Evolutionary conservation across 73 alveolate genomes (phyloP), one percentile per base, ranked within the genome.

Genomic region (Paraurostyla sp.): DNA sequence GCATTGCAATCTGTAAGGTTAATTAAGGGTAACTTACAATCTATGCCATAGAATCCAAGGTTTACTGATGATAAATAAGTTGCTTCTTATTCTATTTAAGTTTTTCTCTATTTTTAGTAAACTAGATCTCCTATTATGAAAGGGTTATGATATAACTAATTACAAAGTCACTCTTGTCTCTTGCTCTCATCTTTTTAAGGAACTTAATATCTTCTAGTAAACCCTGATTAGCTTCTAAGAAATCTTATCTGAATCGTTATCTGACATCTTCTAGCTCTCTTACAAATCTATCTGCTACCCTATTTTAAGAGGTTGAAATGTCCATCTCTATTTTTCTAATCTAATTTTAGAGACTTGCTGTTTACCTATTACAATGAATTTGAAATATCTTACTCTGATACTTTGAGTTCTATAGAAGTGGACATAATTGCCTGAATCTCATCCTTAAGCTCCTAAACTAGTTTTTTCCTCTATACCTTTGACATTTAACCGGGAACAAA

Each of bases 121-220:
- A 78, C 4, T 50, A 2, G 4, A 78, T 4, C 7, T 49, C 78
- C 65, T 38, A 33, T 2, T 36, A 18, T 9, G 9, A 69, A 4
- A 4, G 40, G 11, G 40, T 3, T 16, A 42, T 42, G 9, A 38
- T 33, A 11, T 4, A 23, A 18, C 4, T 9, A 42, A 7, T 35
- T 69, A 38, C 84, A 51, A 9, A 43, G 50, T 78, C 89, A 41
- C 89, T 78, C 78, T 78, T 78, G 58, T 78, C 89, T 54, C 89
- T 78, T 6, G 89, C 76, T 54, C 89, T 78, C 30, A 32, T 40
- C 78, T 54, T 78, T 27, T 78, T 46, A 3, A 78, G 42, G 40
- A 32, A 43, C 43, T 54, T 78, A 11, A 78, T 78, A 78, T 78
- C 89, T 51, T 78, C 76, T 7, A 51, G 27, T 7, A 78, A 32